Evolutionary conservation across 163 green algal genomes (phyloP).

Genomic region (Coccomyxa subellipsoidea): DNA sequence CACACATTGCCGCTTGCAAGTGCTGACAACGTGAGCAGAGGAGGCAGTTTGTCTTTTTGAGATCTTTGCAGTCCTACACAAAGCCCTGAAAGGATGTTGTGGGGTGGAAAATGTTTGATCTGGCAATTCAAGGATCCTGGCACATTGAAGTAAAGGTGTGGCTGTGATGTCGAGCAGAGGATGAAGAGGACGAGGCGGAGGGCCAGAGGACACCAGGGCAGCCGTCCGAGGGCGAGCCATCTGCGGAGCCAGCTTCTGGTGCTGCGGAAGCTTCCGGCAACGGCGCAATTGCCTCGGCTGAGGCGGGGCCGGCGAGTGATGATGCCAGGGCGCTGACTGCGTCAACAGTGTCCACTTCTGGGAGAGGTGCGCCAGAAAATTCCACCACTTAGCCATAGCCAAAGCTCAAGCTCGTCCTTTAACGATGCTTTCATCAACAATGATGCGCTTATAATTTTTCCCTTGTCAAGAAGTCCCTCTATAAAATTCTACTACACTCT

Average conservation of each 20-base stretch:
- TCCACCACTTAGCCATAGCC: too few relatives aligned
- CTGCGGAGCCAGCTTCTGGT: background rate
- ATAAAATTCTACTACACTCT: too few relatives aligned
- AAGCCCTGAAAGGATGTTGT: too few relatives aligned
- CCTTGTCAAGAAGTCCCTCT: too few relatives aligned
- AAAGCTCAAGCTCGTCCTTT: too few relatives aligned
- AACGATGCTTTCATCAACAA: too few relatives aligned
- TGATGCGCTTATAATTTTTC: too few relatives aligned
- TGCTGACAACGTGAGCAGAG: too few relatives aligned
- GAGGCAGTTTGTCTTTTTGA: too few relatives aligned
- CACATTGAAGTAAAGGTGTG: background rate
- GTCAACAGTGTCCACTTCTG: background rate
- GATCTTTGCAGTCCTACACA: too few relatives aligned
- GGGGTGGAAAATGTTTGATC: background rate
- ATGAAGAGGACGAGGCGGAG: slow-evolving; percentile 19
- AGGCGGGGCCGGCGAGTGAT: background rate
- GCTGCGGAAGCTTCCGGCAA: background rate
- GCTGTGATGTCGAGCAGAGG: background rate
- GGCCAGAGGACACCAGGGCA: slow-evolving; percentile 5
- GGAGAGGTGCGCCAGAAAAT: background rate
- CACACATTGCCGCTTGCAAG: too few relatives aligned
- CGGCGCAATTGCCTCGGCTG: too few relatives aligned
- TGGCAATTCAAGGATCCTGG: background rate
- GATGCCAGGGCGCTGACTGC: background rate
- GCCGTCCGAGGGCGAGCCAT: background rate